Conservation (phyloP, 2,329 filamentous ascomycete genomes). For the Aspergillus ochraceus region DNA sequence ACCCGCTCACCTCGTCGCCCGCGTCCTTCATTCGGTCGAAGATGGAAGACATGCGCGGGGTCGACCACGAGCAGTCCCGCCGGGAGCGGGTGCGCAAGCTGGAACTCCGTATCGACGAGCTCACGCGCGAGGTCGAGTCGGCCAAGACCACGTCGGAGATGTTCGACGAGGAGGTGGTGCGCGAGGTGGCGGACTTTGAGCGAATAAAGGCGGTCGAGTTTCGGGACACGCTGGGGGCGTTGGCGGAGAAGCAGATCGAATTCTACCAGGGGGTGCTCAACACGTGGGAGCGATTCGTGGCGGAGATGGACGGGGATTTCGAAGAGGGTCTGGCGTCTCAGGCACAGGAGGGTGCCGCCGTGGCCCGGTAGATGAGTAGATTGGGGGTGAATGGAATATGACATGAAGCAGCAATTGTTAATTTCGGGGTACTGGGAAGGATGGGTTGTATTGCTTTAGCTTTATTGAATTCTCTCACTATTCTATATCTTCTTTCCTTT, state of each 20-base stretch:
- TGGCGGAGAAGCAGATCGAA: constrained; percentile 81
- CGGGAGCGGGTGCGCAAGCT: constrained; percentile 85
- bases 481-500: too few species aligned
- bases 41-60: constrained; percentile 92
- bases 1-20: constrained; percentile 61
- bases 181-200: constrained; percentile 92
- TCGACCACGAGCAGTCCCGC: constrained; percentile 90
- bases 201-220: constrained; percentile 95
- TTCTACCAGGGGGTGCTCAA: constrained; percentile 80
- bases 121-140: constrained; percentile 84
- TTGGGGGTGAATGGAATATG: not conserved
- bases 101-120: constrained; percentile 87
- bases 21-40: constrained; percentile 88
- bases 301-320: constrained; percentile 74
- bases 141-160: constrained; percentile 84
- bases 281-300: constrained; percentile 87
- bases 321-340: constrained; percentile 26
- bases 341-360: constrained; percentile 17
- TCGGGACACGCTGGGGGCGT: constrained; percentile 75
- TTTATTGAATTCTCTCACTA: too few species aligned
- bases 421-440: too few species aligned
- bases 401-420: not conserved
- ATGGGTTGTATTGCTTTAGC: too few species aligned
- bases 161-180: constrained; percentile 94
- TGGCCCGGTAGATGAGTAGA: not conserved